Conservation (phyloP, 2,329 filamentous ascomycete species). For the Colletotrichum lindemuthianum region DNA sequence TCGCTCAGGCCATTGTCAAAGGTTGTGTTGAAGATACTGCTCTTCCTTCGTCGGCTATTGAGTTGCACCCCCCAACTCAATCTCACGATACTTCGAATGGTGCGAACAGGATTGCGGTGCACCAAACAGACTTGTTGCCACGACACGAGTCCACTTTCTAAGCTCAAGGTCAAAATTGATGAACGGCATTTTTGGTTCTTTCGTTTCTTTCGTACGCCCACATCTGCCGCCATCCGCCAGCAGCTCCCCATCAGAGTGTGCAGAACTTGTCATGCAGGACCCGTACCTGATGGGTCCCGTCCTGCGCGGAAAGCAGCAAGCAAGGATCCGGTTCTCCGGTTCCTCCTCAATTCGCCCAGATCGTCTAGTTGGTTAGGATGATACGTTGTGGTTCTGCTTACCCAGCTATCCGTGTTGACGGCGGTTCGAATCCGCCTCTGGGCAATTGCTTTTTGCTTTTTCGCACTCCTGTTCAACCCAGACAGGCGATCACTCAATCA, state of each 20-base stretch:
- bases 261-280: conserved; percentile 7
- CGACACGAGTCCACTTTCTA: background rate
- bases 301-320: background rate
- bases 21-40: too few relatives aligned
- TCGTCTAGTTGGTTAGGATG: conserved; percentile 37
- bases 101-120: too few relatives aligned
- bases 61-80: too few relatives aligned
- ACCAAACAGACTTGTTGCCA: too few relatives aligned
- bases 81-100: too few relatives aligned
- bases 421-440: conserved; percentile 37
- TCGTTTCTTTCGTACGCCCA: background rate
- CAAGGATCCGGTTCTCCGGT: background rate
- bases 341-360: conserved; percentile 20
- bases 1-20: too few relatives aligned
- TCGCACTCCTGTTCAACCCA: background rate
- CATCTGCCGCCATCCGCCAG: conserved; percentile 4
- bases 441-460: conserved; percentile 12
- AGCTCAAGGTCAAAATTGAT: background rate
- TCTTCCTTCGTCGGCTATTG: too few relatives aligned
- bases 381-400: conserved; percentile 34
- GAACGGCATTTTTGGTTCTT: background rate
- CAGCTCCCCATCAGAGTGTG: conserved; percentile 1
- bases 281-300: conserved; percentile 7
- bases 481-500: background rate
- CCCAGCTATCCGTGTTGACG: conserved; percentile 35